phyloP scores from a whole-genome alignment of 1,284 basidiomycete species.

The Pascua sp. region DNA sequence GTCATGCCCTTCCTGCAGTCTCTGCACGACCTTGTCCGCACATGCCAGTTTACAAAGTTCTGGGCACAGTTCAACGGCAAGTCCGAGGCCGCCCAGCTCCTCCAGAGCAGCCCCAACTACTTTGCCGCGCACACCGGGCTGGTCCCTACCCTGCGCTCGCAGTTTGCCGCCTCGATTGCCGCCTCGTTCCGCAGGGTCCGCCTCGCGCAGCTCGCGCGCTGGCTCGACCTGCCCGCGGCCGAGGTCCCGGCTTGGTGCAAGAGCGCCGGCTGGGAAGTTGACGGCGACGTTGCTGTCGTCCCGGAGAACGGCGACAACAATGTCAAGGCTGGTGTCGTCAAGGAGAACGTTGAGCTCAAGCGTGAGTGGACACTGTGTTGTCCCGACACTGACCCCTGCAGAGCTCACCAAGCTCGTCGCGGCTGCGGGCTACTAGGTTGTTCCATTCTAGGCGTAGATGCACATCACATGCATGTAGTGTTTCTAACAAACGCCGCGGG shows the following conservation, averaged over 20 bases:
- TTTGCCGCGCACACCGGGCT: constrained; percentile 41
- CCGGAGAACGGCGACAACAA: constrained; percentile 91
- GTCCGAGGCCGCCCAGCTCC: constrained; percentile 36
- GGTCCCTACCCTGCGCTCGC: constrained; percentile 29
- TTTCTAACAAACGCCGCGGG: neutral
- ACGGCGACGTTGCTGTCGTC: constrained; percentile 64
- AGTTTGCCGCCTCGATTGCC: constrained; percentile 44
- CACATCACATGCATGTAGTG: constrained; percentile 16
- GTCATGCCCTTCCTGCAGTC: constrained; percentile 71
- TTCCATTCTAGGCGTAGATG: constrained; percentile 25
- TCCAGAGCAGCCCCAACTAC: constrained; percentile 36
- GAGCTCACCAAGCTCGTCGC: constrained; percentile 80
- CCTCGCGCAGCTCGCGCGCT: constrained; percentile 34
- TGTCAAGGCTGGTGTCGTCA: constrained; percentile 88
- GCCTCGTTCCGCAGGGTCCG: constrained; percentile 35
- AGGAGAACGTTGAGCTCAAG: constrained; percentile 81
- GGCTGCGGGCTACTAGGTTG: constrained; percentile 28
- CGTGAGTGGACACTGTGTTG: constrained; percentile 59
- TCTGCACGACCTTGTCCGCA: constrained; percentile 72
- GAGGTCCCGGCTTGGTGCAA: constrained; percentile 64
- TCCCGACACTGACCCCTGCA: constrained; percentile 41
- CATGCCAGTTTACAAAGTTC: constrained; percentile 87
- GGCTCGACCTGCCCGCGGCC: constrained; percentile 52
- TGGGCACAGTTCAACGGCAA: constrained; percentile 71
- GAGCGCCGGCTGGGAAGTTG: constrained; percentile 68